Base-by-base conservation (phyloP, 2,329 filamentous ascomycete genomes). In the Trichoderma oligosporum region DNA sequence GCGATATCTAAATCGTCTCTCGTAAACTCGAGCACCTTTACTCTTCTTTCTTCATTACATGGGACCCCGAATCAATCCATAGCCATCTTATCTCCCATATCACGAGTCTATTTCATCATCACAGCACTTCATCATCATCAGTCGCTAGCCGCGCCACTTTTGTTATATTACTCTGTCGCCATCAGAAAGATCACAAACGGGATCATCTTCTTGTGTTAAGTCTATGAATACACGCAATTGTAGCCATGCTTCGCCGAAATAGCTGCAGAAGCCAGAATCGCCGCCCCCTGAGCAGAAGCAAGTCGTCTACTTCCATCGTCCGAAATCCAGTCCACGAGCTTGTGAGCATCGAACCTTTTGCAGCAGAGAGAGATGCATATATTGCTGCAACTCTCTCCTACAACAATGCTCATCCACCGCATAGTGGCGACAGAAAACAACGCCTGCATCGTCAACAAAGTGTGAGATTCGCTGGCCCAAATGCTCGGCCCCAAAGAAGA, bases 381-480 rank as follows among this genome's bases (percentile, higher is more conserved):
- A 77, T 80, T 36, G 85, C 86, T 20, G 86, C 86, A 7, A 73
- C 75, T 31, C 73, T 84, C 64, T 86, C 86, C 1, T 88, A 82
- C 65, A 68, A 73, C 6, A 76, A 79, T 59, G 79, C 81, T 16
- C 74, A 75, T 54, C 73, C 80, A n/a, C 74, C 74, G 48, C 71
- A 73, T 33, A 72, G 74, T 11, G 71, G 57, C 3, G 61, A 44
- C 2, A 38, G 41, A 4, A 63, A 65, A 24, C 60, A 62, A 47
- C 61, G 56, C 7, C 61, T 80, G 11, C 69, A 66, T 38, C 76
- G 75, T 7, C 76, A 78, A 57, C 78, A 80, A 56, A 86, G 83
- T 62, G 76, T 86, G 39, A 77, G 83, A 1, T 86, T 83, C 60
- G 73, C 78, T 2, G 71, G 70, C 1, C 70, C 70, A 2, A 66